Conservation (phyloP, 139 green algal species). For the Haematococcus lacustris region DNA sequence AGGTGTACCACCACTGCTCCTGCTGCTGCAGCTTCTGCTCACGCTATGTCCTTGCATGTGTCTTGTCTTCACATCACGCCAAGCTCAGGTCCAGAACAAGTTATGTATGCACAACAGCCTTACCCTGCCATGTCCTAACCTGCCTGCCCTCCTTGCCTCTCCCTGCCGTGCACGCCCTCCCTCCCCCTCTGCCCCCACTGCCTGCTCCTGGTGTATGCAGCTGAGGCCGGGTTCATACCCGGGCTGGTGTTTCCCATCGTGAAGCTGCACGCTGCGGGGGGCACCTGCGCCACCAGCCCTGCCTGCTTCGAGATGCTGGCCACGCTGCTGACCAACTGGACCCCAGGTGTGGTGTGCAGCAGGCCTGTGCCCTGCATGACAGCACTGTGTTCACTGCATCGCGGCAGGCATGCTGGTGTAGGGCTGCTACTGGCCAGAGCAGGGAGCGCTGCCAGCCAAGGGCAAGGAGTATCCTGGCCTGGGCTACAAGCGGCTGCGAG, state of each 20-base stretch:
- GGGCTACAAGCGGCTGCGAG: too few species aligned
- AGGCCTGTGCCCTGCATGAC: too few species aligned
- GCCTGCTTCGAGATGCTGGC: conserved; percentile 40
- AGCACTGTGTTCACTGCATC: too few species aligned
- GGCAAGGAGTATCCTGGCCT: too few species aligned
- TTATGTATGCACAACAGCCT: not conserved
- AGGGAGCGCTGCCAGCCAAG: too few species aligned
- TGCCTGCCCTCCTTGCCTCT: not conserved
- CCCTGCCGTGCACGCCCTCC: not conserved
- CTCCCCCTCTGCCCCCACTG: not conserved
- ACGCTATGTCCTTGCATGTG: too few species aligned
- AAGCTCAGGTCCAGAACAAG: not conserved
- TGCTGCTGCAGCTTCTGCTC: too few species aligned
- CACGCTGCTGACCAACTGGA: conserved; percentile 49
- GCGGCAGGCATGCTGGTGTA: too few species aligned
- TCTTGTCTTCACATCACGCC: too few species aligned
- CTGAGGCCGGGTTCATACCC: conserved; percentile 43
- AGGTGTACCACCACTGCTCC: too few species aligned
- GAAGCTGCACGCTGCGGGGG: conserved; percentile 31
- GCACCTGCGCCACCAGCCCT: conserved; percentile 16
- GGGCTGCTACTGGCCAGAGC: too few species aligned
- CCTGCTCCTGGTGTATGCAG: conserved; percentile 12
- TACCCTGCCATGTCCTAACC: not conserved
- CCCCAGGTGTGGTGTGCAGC: not conserved
- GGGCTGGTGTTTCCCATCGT: conserved; percentile 57